These are phyloP conservation scores for Spathaspora passalidarum DNA, from an alignment of 805 yeast genomes.

Conservation along the genomic window DNA sequence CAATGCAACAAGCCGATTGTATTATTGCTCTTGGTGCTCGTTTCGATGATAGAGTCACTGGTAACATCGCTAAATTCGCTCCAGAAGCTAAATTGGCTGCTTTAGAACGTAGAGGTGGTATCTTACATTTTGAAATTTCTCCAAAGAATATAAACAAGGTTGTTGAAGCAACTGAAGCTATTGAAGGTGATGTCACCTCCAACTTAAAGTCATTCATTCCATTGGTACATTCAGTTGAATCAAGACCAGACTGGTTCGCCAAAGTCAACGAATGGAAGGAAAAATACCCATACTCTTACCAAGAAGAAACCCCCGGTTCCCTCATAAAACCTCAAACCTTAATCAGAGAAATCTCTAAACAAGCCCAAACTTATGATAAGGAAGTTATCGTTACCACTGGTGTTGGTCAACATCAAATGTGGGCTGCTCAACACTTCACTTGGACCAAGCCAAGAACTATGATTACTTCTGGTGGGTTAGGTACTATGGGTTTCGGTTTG, in stretches of 20 bases:
- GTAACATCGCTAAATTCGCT: constrained; percentile 81
- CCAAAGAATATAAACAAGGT: constrained; percentile 98
- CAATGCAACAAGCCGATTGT: constrained; percentile 90
- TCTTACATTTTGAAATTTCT: constrained; percentile 90
- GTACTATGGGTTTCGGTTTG: constrained; percentile 97
- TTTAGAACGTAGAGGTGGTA: constrained; percentile 86
- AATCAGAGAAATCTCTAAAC: constrained; percentile 70
- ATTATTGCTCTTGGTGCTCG: constrained; percentile 95
- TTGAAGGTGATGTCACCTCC: constrained; percentile 91
- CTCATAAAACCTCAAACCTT: constrained; percentile 92
- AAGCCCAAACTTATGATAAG: constrained; percentile 59
- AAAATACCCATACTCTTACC: constrained; percentile 82
- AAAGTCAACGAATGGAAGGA: constrained; percentile 78
- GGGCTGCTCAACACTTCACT: constrained; percentile 98
- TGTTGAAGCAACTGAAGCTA: constrained; percentile 91
- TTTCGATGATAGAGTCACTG: constrained; percentile 97
- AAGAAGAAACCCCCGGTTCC: constrained; percentile 74
- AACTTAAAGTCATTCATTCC: constrained; percentile 76
- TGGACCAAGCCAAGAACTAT: constrained; percentile 92
- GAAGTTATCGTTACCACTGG: constrained; percentile 93
- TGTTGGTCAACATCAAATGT: constrained; percentile 99
- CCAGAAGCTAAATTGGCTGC: constrained; percentile 93
- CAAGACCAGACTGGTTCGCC: constrained; percentile 78
- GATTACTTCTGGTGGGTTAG: constrained; percentile 98
- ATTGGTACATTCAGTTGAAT: constrained; percentile 56